Percentiles rank a stretch among this genome's conserved stretches.
Conservation (phyloP, 805 yeast species). For the Candida quercuum region DNA sequence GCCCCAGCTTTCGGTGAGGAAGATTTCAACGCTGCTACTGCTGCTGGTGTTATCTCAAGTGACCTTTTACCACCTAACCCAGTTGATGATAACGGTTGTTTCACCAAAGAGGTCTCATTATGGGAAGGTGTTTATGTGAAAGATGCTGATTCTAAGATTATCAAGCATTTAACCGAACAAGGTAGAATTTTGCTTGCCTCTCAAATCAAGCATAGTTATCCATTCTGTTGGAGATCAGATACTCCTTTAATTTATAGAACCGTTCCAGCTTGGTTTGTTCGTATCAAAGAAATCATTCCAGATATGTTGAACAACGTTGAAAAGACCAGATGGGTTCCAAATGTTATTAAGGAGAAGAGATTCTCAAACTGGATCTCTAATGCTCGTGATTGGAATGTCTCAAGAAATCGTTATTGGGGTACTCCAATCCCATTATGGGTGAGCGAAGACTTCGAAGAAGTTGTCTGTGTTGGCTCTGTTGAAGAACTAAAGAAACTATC, state of each 20-base stretch:
- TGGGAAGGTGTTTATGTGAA: conserved; percentile 85
- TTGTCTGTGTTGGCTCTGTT: conserved; percentile 90
- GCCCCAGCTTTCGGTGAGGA: conserved; percentile 99
- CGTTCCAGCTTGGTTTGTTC: conserved; percentile 98
- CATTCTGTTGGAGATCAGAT: conserved; percentile 99
- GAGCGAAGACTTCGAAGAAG: conserved; percentile 86
- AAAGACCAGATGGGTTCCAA: conserved; percentile 93
- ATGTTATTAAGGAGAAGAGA: conserved; percentile 84
- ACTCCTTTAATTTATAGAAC: conserved; percentile 95
- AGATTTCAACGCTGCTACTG: conserved; percentile 82
- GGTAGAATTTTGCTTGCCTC: conserved; percentile 73
- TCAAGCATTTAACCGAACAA: conserved; percentile 71
- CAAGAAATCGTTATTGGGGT: conserved; percentile 99
- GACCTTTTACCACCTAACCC: conserved; percentile 83
- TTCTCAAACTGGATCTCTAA: conserved; percentile 97
- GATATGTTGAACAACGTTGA: conserved; percentile 83
- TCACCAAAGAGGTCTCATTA: conserved; percentile 69
- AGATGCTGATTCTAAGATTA: conserved; percentile 90
- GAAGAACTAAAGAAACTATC: conserved; percentile 80
- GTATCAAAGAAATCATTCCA: conserved; percentile 82
- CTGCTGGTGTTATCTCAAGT: conserved; percentile 68
- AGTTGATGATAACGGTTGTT: conserved; percentile 87
- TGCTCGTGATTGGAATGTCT: conserved; percentile 98
- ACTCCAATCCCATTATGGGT: conserved; percentile 99
- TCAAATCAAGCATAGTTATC: conserved; percentile 93